Evolutionary conservation across 78 protist species (phyloP), one percentile per base, ranked within the genome.

Genomic region (Dictyostelium brefeldianum): DNA sequence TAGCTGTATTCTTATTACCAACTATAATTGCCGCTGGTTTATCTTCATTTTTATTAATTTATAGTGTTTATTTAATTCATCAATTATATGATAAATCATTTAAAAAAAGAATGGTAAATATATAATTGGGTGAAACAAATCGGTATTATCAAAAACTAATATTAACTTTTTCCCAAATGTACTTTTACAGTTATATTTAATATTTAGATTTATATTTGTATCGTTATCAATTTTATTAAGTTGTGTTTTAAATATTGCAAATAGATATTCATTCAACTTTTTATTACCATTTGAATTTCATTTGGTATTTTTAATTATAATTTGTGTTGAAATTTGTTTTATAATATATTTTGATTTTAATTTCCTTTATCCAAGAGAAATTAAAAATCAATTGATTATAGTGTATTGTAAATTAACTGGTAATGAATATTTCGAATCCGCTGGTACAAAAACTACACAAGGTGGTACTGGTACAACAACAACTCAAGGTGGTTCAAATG

Each of bases 241-340:
- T 41, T 27, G 46, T 36, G 31, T 70, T 18, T 36, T 70, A 70
- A 62, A 62, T 62, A 62, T 62, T 62, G 70, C 31, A 18, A 62
- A 62, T 70, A 70, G 46, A 41, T 70, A 41, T 70, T 29, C 31
- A 46, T 27, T 36, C 18, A 41, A 70, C 70, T 70, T 70, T 41
- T 41, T 70, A 70, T 36, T 70, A 70, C 78, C 78, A 41, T 70
- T 41, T 41, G 54, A 70, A 70, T 70, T 70, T 27, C 50, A 70
- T 70, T 41, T 41, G 15, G 78, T 70, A 18, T 70, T 70, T 70
- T 41, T 70, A 41, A 29, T 70, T 7, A 70, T 70, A 27, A 31
- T 41, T 5, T 70, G 78, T 36, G 17, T 41, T 41, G 54, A 70
- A 41, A 70, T 70, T 10, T 27, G 78, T 18, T 70, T 70, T 41